Percentiles rank a stretch among this genome's conserved stretches.
Evolutionary conservation across 495 filamentous ascomycete genomes (phyloP).

Genomic region (Aspergillus wentii): DNA sequence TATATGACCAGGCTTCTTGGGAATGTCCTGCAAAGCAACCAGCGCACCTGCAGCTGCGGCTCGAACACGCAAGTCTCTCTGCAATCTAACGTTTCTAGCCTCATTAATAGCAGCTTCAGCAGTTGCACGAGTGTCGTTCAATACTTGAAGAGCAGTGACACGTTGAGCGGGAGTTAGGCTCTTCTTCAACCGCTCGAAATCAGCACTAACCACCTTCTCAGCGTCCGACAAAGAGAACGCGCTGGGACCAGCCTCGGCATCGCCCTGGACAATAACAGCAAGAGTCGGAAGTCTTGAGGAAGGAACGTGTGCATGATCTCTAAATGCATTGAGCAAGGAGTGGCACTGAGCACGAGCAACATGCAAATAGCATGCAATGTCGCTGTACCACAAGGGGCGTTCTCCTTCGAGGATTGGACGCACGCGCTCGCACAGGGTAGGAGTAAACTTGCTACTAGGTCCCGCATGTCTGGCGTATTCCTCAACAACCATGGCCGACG

Average conservation of each 20-base stretch:
- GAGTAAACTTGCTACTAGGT: slow-evolving; percentile 39
- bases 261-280: slow-evolving; percentile 88
- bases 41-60: slow-evolving; percentile 84
- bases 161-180: slow-evolving; percentile 76
- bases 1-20: slow-evolving; percentile 83
- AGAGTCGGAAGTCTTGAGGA: slow-evolving; percentile 67
- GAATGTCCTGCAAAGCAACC: slow-evolving; percentile 76
- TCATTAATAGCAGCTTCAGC: slow-evolving; percentile 69
- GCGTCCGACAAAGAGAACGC: slow-evolving; percentile 87
- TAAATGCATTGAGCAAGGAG: slow-evolving; percentile 81
- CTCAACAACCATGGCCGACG: slow-evolving; percentile 78
- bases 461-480: slow-evolving; percentile 63
- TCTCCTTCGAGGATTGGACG: slow-evolving; percentile 73
- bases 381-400: slow-evolving; percentile 75
- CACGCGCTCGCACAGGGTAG: slow-evolving; percentile 55
- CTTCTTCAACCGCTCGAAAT: slow-evolving; percentile 85
- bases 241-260: slow-evolving; percentile 79
- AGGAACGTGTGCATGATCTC: slow-evolving; percentile 75
- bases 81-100: slow-evolving; percentile 69
- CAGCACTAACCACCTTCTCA: slow-evolving; percentile 73
- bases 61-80: slow-evolving; percentile 79
- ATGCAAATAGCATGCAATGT: slow-evolving; percentile 82
- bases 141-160: slow-evolving; percentile 66
- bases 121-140: slow-evolving; percentile 67
- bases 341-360: slow-evolving; percentile 87